Conservation (phyloP, 495 filamentous ascomycete species). For the Platismatia glauca region DNA sequence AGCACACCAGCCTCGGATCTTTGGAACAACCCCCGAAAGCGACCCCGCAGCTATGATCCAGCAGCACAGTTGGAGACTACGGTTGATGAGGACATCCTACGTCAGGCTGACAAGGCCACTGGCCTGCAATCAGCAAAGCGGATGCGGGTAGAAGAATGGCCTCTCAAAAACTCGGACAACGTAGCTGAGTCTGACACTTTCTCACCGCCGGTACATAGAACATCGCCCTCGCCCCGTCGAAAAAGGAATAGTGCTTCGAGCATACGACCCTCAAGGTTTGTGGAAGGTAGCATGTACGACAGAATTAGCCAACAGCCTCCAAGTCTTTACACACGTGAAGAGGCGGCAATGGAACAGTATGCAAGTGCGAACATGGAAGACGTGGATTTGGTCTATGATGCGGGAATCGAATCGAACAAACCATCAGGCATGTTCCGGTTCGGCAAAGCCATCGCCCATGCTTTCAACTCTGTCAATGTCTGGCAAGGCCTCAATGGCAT, state of each 20-base stretch:
- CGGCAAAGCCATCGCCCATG: conserved; percentile 47
- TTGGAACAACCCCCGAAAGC: conserved; percentile 17
- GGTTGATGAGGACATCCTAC: conserved; percentile 4
- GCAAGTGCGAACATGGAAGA: neutral
- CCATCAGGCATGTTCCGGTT: conserved; percentile 49
- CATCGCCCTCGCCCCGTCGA: conserved; percentile 19
- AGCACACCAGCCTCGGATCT: conserved; percentile 3
- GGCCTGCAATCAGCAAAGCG: conserved; percentile 16
- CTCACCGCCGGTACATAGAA: conserved; percentile 19
- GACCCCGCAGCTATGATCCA: conserved; percentile 9
- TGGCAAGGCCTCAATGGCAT: conserved; percentile 35
- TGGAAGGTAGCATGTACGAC: conserved; percentile 72
- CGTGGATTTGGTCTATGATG: conserved; percentile 15
- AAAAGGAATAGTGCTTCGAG: conserved; percentile 5
- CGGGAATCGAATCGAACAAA: conserved; percentile 20
- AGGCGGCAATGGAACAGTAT: conserved; percentile 26
- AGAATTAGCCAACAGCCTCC: conserved; percentile 61
- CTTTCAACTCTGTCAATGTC: conserved; percentile 45
- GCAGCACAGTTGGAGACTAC: conserved; percentile 5
- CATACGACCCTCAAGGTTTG: conserved; percentile 50
- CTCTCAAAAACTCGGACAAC: conserved; percentile 18
- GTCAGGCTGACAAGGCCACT: neutral
- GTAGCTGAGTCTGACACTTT: neutral
- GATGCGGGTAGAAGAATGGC: conserved; percentile 23
- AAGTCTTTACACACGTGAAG: conserved; percentile 47